Evolutionary conservation across 2,329 filamentous ascomycete species (phyloP).

Genomic region (Monilinia fructicola): DNA sequence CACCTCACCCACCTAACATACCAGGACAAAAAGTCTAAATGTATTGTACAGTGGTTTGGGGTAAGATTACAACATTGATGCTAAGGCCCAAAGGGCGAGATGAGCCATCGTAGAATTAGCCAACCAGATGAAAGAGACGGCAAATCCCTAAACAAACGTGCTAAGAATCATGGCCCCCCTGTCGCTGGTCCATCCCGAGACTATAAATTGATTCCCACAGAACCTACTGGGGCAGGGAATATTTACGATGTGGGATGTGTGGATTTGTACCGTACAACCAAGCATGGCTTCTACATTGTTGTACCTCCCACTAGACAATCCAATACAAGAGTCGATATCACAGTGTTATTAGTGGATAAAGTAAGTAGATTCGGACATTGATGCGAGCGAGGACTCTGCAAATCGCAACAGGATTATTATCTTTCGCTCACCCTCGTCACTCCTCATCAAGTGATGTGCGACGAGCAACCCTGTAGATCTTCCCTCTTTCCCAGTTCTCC

Average conservation of each 20-base stretch:
- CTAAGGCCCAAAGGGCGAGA: slow-evolving; percentile 2
- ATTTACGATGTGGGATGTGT: slow-evolving; percentile 14
- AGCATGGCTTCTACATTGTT: neutral
- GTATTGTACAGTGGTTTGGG: neutral
- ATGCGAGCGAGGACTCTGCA: slow-evolving; percentile 1
- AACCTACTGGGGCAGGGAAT: neutral
- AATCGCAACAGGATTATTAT: neutral
- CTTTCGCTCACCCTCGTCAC: slow-evolving; percentile 1
- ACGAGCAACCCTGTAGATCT: slow-evolving; percentile 9
- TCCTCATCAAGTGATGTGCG: slow-evolving; percentile 6
- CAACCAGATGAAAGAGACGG: slow-evolving; percentile 2
- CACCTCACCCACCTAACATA: neutral
- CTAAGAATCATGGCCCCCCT: slow-evolving; percentile 7
- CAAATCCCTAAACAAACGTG: slow-evolving; percentile 16
- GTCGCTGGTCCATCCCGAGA: slow-evolving; percentile 16
- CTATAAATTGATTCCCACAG: slow-evolving; percentile 14
- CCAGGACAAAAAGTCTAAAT: slow-evolving; percentile 5
- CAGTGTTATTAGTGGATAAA: slow-evolving; percentile 2
- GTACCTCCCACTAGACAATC: neutral
- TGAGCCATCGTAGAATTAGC: slow-evolving; percentile 18
- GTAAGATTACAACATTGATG: slow-evolving; percentile 14
- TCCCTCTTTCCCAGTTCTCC: slow-evolving; percentile 8
- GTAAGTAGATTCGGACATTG: neutral
- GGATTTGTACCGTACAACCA: neutral
- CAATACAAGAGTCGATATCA: neutral